A percentile compares a stretch with the other conserved stretches of the same genome.
These are phyloP conservation scores for Penicillium nordicum DNA, from an alignment of 2,329 filamentous ascomycete species.

Conservation along the genomic window DNA sequence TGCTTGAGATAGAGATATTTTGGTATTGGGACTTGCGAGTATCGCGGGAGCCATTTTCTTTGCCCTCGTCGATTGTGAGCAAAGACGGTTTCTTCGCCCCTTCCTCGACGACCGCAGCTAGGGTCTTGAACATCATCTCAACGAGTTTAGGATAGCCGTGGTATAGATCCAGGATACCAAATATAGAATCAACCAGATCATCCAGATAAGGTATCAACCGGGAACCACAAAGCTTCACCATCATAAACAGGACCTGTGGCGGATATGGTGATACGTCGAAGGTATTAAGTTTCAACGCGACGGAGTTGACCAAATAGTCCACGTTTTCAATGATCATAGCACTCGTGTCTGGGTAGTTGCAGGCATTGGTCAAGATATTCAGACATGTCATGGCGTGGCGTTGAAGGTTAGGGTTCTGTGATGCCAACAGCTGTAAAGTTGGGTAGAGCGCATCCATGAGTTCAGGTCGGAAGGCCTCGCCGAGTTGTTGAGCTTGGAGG, in stretches of 20 bases:
- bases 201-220: conserved; percentile 82
- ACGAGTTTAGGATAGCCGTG: conserved; percentile 88
- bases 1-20: conserved; percentile 30
- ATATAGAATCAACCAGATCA: conserved; percentile 86
- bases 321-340: conserved; percentile 84
- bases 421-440: conserved; percentile 81
- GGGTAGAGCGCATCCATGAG: conserved; percentile 90
- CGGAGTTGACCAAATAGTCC: conserved; percentile 93
- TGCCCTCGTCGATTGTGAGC: conserved; percentile 43
- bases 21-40: conserved; percentile 32
- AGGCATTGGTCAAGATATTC: conserved; percentile 72
- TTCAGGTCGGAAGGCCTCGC: conserved; percentile 71
- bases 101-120: conserved; percentile 80
- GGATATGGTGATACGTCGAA: conserved; percentile 90
- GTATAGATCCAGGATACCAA: conserved; percentile 88
- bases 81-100: conserved; percentile 58
- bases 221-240: conserved; percentile 82
- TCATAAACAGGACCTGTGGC: conserved; percentile 88
- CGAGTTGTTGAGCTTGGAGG: conserved; percentile 66
- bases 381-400: conserved; percentile 79
- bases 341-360: conserved; percentile 69
- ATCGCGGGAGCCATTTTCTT: conserved; percentile 21
- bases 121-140: conserved; percentile 76
- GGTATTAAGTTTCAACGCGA: conserved; percentile 82
- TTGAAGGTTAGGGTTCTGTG: conserved; percentile 63